phyloP scores from a whole-genome alignment of 192 early-diverging fungal species.

The Coemansia sp. region DNA sequence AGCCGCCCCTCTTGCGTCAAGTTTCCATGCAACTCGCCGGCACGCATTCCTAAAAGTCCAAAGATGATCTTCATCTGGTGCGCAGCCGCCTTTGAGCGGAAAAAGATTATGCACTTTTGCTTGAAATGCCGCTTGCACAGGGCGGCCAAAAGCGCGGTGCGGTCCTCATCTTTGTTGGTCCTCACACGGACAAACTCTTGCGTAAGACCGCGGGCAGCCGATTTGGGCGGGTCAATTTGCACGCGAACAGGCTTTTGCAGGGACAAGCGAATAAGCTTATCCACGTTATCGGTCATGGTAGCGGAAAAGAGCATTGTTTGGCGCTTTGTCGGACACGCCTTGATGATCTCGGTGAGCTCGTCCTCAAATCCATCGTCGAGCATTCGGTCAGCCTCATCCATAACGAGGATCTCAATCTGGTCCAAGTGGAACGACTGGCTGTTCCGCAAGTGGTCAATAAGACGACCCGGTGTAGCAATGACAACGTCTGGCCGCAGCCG shows the following conservation, averaged over 20 bases:
- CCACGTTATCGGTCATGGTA: constrained; percentile 98
- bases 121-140: constrained; percentile 81
- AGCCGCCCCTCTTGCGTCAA: constrained; percentile 87
- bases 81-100: constrained; percentile 88
- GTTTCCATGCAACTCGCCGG: constrained; percentile 94
- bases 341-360: constrained; percentile 94
- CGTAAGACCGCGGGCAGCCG: constrained; percentile 68
- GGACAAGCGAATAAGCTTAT: constrained; percentile 90
- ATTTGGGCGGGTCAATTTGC: constrained; percentile 80
- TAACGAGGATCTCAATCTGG: constrained; percentile 89
- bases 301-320: constrained; percentile 99
- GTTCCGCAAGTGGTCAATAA: constrained; percentile 97
- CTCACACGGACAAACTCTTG: constrained; percentile 98
- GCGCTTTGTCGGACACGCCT: constrained; percentile 74
- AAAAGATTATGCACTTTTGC: constrained; percentile 82
- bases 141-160: constrained; percentile 79
- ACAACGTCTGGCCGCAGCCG: constrained; percentile 83
- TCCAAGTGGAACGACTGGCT: constrained; percentile 84
- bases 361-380: constrained; percentile 96
- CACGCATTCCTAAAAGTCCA: constrained; percentile 77
- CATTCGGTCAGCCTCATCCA: constrained; percentile 99
- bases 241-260: constrained; percentile 83
- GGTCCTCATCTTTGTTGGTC: constrained; percentile 74
- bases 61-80: constrained; percentile 99
- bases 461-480: constrained; percentile 95